Evolutionary conservation across 2,329 filamentous ascomycete genomes (phyloP).

Genomic region (Metarhizium rileyi): DNA sequence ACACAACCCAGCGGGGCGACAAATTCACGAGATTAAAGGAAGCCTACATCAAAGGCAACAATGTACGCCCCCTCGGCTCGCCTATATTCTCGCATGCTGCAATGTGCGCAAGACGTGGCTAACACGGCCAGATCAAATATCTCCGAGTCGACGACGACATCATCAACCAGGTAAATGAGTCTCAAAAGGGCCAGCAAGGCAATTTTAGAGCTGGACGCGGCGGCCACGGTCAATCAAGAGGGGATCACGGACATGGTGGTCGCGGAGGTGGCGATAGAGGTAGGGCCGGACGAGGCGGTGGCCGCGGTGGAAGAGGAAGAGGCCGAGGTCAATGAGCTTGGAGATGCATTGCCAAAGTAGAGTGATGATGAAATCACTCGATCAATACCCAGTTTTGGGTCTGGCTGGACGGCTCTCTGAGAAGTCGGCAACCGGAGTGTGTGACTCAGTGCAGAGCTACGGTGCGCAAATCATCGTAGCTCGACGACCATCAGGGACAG

Average conservation of each 20-base stretch:
- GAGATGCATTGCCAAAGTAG: neutral
- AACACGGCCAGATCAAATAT: constrained; percentile 75
- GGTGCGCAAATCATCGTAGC: neutral
- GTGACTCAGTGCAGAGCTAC: neutral
- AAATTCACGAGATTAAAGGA: constrained; percentile 88
- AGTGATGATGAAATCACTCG: neutral
- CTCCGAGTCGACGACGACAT: constrained; percentile 94
- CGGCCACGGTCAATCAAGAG: constrained; percentile 47
- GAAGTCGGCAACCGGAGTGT: no score
- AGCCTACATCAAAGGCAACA: constrained; percentile 95
- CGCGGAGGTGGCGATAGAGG: constrained; percentile 35
- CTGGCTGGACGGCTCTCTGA: neutral
- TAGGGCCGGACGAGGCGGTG: constrained; percentile 28
- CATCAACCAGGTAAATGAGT: constrained; percentile 86
- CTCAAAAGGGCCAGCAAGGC: constrained; percentile 63
- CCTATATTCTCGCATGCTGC: neutral
- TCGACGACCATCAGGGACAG: neutral
- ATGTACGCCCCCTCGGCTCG: constrained; percentile 57
- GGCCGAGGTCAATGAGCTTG: constrained; percentile 19
- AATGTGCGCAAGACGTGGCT: neutral
- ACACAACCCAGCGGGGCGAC: constrained; percentile 61
- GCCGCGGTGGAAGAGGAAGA: constrained; percentile 25
- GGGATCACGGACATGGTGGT: constrained; percentile 43
- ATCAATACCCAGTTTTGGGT: neutral
- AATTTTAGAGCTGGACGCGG: constrained; percentile 57